Evolutionary conservation across 768 basidiomycete genomes (phyloP), one percentile per base, ranked within the genome.

Genomic region (Lanmaoa pseudosensibilis): DNA sequence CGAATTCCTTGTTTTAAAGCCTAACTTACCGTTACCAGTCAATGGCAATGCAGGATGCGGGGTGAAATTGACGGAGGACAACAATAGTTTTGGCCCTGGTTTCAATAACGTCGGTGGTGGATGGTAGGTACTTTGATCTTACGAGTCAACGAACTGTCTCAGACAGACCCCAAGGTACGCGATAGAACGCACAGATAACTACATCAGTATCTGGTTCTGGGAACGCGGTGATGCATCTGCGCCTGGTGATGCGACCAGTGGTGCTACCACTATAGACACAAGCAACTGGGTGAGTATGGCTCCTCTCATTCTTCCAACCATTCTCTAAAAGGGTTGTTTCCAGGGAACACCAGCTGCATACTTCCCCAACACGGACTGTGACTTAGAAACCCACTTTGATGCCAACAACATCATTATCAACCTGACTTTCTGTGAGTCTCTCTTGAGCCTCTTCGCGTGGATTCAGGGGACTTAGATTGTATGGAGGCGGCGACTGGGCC

Each of bases 161-260:
- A 52, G 16, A 21, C 25, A 21, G 5, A 9, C 8, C 12, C 2
- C 32, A 21, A 68, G 75, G 74, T 80, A 76, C 56, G 78, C 76
- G 12, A 60, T 75, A 21, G 72, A 74, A 45, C 71, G 74, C 41
- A 74, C 72, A 7, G 19, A 62, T 18, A 32, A 50, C 18, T 71
- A 71, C 50, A 74, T 80, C 10, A 71, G 69, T 36, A 52, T 78
- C 41, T 79, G 74, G 69, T 78, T 75, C 63, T 79, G 79, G 76
- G 70, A 71, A 45, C 65, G 76, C 15, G 53, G 63, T 27, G 66
- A 69, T 39, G 0, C 57, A 5, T 61, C 55, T n/a, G 73, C 70
- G 11, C 78, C 78, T 4, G 32, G 52, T 9, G 76, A 77, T 46
- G 70, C 69, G 52, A 66, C 53, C 15, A 57, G 55, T 38, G 69